Evolutionary conservation across 768 basidiomycete genomes (phyloP), one percentile per base, ranked within the genome.

Genomic region (Lentinus tigrinus): DNA sequence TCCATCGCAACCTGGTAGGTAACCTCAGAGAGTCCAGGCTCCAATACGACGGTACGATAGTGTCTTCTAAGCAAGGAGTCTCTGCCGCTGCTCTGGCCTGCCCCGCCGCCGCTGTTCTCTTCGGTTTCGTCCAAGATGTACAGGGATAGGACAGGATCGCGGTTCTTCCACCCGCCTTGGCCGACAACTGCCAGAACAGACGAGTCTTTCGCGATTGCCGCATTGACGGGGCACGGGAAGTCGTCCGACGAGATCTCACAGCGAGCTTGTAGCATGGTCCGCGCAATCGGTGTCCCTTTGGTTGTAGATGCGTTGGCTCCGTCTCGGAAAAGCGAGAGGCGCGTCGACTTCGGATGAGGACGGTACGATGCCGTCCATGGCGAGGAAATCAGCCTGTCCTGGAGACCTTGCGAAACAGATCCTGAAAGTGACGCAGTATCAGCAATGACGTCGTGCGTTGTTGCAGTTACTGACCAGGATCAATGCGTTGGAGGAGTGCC

Each of bases 81-180:
- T 8, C 38, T 8, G 19, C 28, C 5, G 28, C 28, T 31, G 28
- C 28, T 31, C 28, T 31, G 28, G 10, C 48, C 48, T 7, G 23
- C 39, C 11, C n/a, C 42, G 9, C 6, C 16, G 3, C 48, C 44
- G 40, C 51, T 44, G 40, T 61, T 57, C 34, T 52, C 57, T 3
- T 31, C 46, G 40, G 49, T 51, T 6, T 61, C 62, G 43, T 60
- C 67, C 40, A 68, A 61, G 28, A 65, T 39, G 61, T 66, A 72
- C 47, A 64, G 66, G 39, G 47, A 23, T 16, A 74, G 58, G 37
- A 60, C 58, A 0, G 75, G 75, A 5, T 67, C 66, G 11, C 73
- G 68, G 52, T 70, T 60, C 65, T 76, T 77, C 54, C 63, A 77
- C 9, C 75, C 75, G 4, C 71, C 68, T 31, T 62, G 62, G 6